Evolutionary conservation across 2,329 filamentous ascomycete species (phyloP), one percentile per base, ranked within the genome.

Genomic region (Pyrenophora teres): DNA sequence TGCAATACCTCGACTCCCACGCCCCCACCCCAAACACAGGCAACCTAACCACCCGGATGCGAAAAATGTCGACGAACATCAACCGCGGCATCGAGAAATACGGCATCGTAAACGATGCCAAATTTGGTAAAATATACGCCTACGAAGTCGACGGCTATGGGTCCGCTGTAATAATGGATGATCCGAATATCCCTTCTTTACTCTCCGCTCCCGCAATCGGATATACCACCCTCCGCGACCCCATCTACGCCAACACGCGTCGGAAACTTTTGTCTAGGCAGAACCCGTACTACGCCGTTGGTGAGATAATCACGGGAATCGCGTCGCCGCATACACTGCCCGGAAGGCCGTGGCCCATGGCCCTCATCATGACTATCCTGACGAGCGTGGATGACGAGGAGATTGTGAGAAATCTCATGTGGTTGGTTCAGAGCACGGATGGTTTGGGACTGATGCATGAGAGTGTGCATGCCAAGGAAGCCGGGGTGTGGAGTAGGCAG

Each of bases 171-270:
- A 74, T 86, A 15, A 89, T 89, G 86, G 87, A 89, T 63, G 87
- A 89, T 49, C 85, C 87, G 8, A 89, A 89, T 57, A 80, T 89
- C 36, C 87, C 87, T 0, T 86, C 83, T 13, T 77, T 89, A 1
- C 77, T 89, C 16, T 83, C 84, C 0, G 80, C 86, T 10, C 86
- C 87, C 0, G 83, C 87, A 56, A 73, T 88, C 27, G 81, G 83
- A 6, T 89, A 85, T 54, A 59, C 76, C 0, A 62, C 74, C 4
- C 43, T 53, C 3, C 31, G 35, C 30, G 76, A 80, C 49, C 46
- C 61, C 1, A 65, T 78, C 13, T 81, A 81, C 49, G 70, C 71
- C 25, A 74, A 74, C 48, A 81, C 79, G 0, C 73, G 79, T 8
- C 54, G 60, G 4, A 70, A 77, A 46, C 65, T 81, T 3, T 65